Conservation (phyloP, 2,329 filamentous ascomycete genomes). For the Lasiodiplodia gonubiensis region DNA sequence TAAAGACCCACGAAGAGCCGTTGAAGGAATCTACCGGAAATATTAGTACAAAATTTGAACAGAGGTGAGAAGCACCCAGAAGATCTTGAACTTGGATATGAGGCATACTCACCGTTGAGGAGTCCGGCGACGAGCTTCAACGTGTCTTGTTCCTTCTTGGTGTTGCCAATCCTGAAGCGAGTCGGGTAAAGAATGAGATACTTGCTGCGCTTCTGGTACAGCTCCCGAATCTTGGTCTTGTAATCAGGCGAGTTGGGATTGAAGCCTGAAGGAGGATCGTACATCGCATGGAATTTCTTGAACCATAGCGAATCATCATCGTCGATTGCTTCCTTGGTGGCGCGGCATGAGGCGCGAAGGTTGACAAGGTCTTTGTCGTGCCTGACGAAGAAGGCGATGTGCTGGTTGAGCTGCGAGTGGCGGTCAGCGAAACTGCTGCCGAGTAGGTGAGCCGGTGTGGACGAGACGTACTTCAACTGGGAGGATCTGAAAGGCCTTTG, state of each 20-base stretch:
- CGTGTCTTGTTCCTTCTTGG: slow-evolving; percentile 40
- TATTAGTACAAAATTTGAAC: not conserved
- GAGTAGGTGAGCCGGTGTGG: not conserved
- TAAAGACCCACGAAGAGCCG: not conserved
- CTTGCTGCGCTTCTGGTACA: slow-evolving; percentile 41
- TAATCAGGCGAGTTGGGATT: slow-evolving; percentile 28
- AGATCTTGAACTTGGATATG: not conserved
- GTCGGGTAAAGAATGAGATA: slow-evolving; percentile 30
- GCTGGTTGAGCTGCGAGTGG: slow-evolving; percentile 46
- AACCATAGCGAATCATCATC: slow-evolving; percentile 56
- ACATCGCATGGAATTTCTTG: slow-evolving; percentile 49
- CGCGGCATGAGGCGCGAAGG: slow-evolving; percentile 49
- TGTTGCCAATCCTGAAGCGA: slow-evolving; percentile 37
- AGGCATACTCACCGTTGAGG: slow-evolving; percentile 49
- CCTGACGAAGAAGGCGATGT: slow-evolving; percentile 46
- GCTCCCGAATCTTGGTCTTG: slow-evolving; percentile 41
- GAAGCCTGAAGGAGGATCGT: slow-evolving; percentile 41
- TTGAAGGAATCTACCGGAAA: not conserved
- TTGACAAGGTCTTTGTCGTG: slow-evolving; percentile 51
- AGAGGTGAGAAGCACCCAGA: slow-evolving; percentile 29
- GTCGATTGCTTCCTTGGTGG: slow-evolving; percentile 48
- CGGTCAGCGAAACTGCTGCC: not conserved
- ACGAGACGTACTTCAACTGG: slow-evolving; percentile 40
- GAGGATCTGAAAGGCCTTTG: slow-evolving; percentile 23
- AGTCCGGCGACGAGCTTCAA: slow-evolving; percentile 50